These are phyloP conservation scores for Ophiostoma fasciatum DNA, from an alignment of 2,329 filamentous ascomycete species.

Conservation along the genomic window DNA sequence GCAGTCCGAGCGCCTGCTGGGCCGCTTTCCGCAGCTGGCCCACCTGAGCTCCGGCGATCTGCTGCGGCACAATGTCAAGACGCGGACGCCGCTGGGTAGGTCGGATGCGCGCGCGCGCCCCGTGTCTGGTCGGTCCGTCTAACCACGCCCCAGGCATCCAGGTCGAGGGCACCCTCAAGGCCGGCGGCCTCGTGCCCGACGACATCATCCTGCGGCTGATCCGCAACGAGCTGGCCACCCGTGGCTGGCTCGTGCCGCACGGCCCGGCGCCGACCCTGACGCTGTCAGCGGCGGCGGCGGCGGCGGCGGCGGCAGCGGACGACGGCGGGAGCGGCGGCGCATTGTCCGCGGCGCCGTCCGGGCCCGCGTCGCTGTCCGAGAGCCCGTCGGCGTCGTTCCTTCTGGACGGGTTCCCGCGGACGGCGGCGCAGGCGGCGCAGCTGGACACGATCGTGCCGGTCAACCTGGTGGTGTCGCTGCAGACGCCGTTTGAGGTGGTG, in stretches of 20 bases:
- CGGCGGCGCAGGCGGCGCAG: constrained; percentile 59
- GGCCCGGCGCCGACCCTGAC: constrained; percentile 32
- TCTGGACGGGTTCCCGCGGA: constrained; percentile 91
- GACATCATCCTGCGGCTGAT: constrained; percentile 86
- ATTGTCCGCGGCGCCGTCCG: not conserved
- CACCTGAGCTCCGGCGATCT: constrained; percentile 91
- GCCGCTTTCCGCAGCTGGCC: constrained; percentile 74
- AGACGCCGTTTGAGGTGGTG: constrained; percentile 75
- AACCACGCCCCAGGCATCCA: constrained; percentile 53
- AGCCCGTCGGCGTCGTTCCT: constrained; percentile 77
- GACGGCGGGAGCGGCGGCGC: constrained; percentile 28
- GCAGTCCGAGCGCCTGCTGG: constrained; percentile 76
- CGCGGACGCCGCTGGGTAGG: constrained; percentile 69
- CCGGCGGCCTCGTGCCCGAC: constrained; percentile 82
- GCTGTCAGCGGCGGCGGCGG: constrained; percentile 18
- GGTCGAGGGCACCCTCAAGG: constrained; percentile 77
- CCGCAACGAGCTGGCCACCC: constrained; percentile 69
- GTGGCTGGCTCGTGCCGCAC: constrained; percentile 61
- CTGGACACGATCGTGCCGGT: constrained; percentile 79
- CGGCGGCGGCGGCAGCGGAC: constrained; percentile 14
- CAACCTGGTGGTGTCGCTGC: constrained; percentile 78
- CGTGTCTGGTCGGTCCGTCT: not conserved
- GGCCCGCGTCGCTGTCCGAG: constrained; percentile 34
- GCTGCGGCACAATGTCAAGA: constrained; percentile 82
- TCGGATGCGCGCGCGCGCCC: constrained; percentile 8